Evolutionary conservation across 768 basidiomycete genomes (phyloP).

Genomic region (Mycena epipterygia): DNA sequence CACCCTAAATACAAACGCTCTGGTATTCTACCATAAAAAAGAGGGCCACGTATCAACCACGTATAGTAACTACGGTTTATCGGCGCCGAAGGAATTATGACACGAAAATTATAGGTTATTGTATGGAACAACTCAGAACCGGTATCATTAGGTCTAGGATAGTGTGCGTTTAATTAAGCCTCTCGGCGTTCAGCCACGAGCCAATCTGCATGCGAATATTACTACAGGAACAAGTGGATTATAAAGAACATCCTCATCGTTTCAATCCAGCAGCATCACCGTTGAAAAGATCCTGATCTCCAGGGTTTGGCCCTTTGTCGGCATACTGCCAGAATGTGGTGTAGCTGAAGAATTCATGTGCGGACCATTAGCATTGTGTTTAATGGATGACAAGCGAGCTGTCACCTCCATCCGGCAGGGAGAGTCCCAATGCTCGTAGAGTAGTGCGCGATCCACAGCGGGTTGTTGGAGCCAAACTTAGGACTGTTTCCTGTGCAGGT

Average conservation of each 20-base stretch:
- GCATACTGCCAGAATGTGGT: slow-evolving; percentile 75
- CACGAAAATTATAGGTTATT: too few species aligned
- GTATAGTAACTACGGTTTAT: too few species aligned
- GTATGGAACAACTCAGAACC: too few species aligned
- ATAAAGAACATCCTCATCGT: slow-evolving; percentile 41
- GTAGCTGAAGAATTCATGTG: slow-evolving; percentile 45
- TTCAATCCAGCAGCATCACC: slow-evolving; percentile 62
- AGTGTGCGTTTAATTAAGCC: too few species aligned
- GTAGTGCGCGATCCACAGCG: slow-evolving; percentile 73
- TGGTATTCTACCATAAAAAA: too few species aligned
- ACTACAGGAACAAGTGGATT: not conserved
- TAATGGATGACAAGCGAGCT: not conserved
- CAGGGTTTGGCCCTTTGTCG: slow-evolving; percentile 66
- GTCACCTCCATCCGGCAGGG: slow-evolving; percentile 70
- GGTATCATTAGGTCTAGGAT: too few species aligned
- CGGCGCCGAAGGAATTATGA: too few species aligned
- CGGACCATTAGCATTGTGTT: not conserved
- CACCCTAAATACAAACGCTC: too few species aligned
- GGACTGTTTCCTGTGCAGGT: slow-evolving; percentile 73
- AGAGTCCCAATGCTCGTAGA: slow-evolving; percentile 64
- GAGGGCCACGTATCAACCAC: too few species aligned
- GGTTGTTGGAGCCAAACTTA: slow-evolving; percentile 63
- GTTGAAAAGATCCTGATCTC: slow-evolving; percentile 71
- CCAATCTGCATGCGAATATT: not conserved
- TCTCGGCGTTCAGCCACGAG: slow-evolving; percentile 21